These are phyloP conservation scores for Globisporangium cederbergense DNA, from an alignment of 352 stramenopile genomes.

Conservation along the genomic window DNA sequence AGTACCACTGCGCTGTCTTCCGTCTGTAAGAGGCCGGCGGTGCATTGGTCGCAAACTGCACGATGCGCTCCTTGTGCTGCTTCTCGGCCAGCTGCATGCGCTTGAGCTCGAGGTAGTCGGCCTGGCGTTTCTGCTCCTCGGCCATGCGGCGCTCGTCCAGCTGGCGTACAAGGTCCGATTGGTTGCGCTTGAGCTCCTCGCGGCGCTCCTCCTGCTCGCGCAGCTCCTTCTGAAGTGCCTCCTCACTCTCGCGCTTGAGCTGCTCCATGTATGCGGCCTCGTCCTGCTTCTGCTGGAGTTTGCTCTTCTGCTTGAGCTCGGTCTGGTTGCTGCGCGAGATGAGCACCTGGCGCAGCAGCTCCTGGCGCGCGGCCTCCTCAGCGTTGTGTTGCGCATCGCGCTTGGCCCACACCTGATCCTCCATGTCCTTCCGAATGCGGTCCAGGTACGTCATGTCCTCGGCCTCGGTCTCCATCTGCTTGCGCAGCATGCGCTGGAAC, in stretches of 20 bases:
- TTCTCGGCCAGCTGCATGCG: constrained; percentile 75
- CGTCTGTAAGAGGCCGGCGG: constrained; percentile 58
- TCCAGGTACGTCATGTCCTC: constrained; percentile 66
- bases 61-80: constrained; percentile 66
- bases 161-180: constrained; percentile 59
- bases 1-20: constrained; percentile 83
- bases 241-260: constrained; percentile 62
- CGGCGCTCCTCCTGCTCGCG: constrained; percentile 68
- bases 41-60: constrained; percentile 43
- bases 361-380: constrained; percentile 67
- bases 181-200: constrained; percentile 60
- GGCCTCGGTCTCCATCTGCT: constrained; percentile 71
- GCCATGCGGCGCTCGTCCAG: constrained; percentile 44
- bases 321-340: constrained; percentile 53
- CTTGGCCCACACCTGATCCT: constrained; percentile 74
- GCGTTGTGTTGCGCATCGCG: constrained; percentile 65
- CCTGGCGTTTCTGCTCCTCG: constrained; percentile 60
- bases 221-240: constrained; percentile 74
- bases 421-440: constrained; percentile 79
- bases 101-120: constrained; percentile 73
- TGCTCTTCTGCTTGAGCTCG: constrained; percentile 36
- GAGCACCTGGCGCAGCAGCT: constrained; percentile 70
- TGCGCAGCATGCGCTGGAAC: constrained; percentile 69
- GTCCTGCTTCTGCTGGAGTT: constrained; percentile 36
- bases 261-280: constrained; percentile 63